Conservation (phyloP, 1,139 yeast species). For the Lodderomyces elongisporus region DNA sequence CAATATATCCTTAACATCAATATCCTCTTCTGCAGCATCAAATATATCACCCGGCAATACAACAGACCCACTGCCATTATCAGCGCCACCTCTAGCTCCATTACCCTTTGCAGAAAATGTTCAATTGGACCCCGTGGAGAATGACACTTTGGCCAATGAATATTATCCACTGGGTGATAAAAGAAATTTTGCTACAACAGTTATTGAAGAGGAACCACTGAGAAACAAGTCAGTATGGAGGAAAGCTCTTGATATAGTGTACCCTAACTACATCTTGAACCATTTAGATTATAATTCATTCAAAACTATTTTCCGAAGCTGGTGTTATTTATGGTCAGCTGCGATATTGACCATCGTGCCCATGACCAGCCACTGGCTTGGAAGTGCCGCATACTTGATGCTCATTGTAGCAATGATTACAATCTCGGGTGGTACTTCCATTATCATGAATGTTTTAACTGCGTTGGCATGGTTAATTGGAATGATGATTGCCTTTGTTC, state of each 20-base stretch:
- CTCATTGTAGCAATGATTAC: constrained; percentile 26
- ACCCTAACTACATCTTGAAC: constrained; percentile 24
- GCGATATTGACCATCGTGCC: constrained; percentile 25
- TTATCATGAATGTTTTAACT: constrained; percentile 17
- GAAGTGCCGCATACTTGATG: constrained; percentile 25
- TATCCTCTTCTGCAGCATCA: constrained; percentile 6
- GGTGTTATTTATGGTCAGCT: constrained; percentile 26
- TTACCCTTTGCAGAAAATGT: neutral
- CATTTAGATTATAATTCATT: constrained; percentile 25
- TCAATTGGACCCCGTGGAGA: neutral
- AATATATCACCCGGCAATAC: neutral
- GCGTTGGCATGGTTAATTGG: constrained; percentile 17
- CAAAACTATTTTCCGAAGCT: constrained; percentile 23
- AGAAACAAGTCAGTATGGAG: constrained; percentile 13
- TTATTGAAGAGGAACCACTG: constrained; percentile 8
- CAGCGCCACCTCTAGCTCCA: too few relatives aligned
- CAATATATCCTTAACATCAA: constrained; percentile 4
- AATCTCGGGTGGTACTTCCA: constrained; percentile 26
- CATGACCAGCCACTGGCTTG: constrained; percentile 24
- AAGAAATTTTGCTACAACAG: constrained; percentile 6
- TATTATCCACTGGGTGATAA: constrained; percentile 12
- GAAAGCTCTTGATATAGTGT: constrained; percentile 10
- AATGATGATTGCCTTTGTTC: constrained; percentile 22
- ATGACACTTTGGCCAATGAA: constrained; percentile 5
- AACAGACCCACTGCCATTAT: too few relatives aligned